Conservation (phyloP, 495 filamentous ascomycete genomes). For the Coniosporium apollinis region DNA sequence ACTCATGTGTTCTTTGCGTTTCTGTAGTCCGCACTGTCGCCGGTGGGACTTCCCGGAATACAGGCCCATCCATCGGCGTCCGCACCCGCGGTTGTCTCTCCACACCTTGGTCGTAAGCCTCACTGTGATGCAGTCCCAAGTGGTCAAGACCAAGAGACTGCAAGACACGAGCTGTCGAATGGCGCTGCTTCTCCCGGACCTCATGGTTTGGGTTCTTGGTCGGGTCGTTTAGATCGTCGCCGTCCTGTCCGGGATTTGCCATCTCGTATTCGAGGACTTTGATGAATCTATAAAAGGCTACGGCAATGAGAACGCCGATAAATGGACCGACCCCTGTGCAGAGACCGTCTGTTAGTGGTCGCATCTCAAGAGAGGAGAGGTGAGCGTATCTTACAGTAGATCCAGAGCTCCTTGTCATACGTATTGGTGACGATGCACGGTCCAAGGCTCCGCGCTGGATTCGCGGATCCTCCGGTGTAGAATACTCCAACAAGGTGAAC, state of each 20-base stretch:
- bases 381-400: conserved; percentile 10
- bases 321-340: conserved; percentile 39
- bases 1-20: too few relatives aligned
- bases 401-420: conserved; percentile 13
- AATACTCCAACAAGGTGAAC: conserved; percentile 9
- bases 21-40: too few relatives aligned
- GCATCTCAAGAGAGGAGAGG: background rate
- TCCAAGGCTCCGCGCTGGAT: conserved; percentile 15
- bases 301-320: conserved; percentile 46
- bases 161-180: too few relatives aligned
- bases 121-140: too few relatives aligned
- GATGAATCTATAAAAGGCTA: conserved; percentile 14
- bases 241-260: conserved; percentile 7
- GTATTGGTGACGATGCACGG: conserved; percentile 9
- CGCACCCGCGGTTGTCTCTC: too few relatives aligned
- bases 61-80: too few relatives aligned
- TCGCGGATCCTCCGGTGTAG: conserved; percentile 10
- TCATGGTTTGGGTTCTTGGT: background rate
- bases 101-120: too few relatives aligned
- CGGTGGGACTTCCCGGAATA: too few relatives aligned
- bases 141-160: too few relatives aligned
- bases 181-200: background rate
- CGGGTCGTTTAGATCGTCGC: background rate
- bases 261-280: conserved; percentile 17
- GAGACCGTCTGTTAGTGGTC: too few relatives aligned